Conservation (phyloP, 2,329 filamentous ascomycete genomes). For the Cryphonectria japonica region DNA sequence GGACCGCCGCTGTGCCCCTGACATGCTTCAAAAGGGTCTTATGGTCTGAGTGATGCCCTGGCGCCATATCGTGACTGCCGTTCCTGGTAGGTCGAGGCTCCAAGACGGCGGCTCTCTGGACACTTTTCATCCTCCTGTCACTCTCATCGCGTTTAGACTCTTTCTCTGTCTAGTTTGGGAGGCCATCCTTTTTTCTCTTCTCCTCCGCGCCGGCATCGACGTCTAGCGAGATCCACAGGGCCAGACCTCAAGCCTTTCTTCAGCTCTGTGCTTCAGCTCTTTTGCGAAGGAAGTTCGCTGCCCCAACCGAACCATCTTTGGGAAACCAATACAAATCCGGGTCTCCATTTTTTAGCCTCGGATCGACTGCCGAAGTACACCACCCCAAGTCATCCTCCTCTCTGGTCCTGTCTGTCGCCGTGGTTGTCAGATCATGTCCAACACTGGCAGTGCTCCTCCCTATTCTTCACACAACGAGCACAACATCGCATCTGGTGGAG, state of each 20-base stretch:
- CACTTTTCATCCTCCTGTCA: no score
- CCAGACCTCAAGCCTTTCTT: background rate
- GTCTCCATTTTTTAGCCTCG: background rate
- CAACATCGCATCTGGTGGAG: background rate
- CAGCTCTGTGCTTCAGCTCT: background rate
- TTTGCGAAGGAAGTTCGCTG: background rate
- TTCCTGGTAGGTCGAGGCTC: background rate
- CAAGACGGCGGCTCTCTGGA: background rate
- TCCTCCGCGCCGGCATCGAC: background rate
- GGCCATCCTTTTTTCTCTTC: background rate
- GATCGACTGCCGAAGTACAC: background rate
- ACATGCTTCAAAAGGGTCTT: background rate
- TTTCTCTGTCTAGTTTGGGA: background rate
- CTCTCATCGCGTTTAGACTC: background rate
- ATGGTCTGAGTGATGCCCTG: background rate
- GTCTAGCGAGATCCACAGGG: background rate
- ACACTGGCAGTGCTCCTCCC: background rate
- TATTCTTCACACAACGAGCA: background rate
- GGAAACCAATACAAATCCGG: background rate
- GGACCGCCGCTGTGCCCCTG: background rate
- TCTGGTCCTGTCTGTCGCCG: background rate
- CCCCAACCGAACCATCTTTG: background rate
- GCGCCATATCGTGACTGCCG: conserved; percentile 4
- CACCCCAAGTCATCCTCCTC: background rate
- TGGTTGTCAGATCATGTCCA: background rate